Percentiles rank a stretch among this genome's conserved stretches.
phyloP scores from a whole-genome alignment of 2,329 filamentous ascomycete genomes.

The Venturia carpophila region DNA sequence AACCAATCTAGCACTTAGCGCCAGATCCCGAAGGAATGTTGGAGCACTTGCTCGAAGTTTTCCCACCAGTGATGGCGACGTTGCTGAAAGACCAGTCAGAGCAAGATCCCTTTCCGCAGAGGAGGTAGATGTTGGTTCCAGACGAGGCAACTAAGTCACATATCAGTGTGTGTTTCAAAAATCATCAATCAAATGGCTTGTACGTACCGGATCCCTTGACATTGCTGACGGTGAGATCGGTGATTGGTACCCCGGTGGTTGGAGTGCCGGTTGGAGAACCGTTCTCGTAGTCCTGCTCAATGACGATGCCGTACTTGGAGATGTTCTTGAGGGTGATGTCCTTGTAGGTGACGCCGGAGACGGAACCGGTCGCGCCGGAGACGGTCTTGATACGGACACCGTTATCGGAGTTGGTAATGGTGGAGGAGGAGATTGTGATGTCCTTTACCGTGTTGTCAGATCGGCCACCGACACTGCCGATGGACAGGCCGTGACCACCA shows the following conservation, averaged over 20 bases:
- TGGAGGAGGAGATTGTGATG: constrained; percentile 44
- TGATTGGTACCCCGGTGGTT: constrained; percentile 42
- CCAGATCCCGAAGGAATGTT: constrained; percentile 14
- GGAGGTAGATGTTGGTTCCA: constrained; percentile 41
- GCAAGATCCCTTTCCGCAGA: constrained; percentile 47
- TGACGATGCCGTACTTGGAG: constrained; percentile 43
- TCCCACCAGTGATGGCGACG: constrained; percentile 45
- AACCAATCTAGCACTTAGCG: neutral
- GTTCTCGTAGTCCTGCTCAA: constrained; percentile 48
- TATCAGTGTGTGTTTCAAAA: constrained; percentile 11
- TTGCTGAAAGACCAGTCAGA: constrained; percentile 47
- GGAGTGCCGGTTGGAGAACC: constrained; percentile 37
- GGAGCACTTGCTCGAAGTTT: constrained; percentile 24
- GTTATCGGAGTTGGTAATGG: constrained; percentile 46
- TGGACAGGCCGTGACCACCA: constrained; percentile 51
- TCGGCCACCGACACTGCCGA: constrained; percentile 52
- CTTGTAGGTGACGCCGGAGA: constrained; percentile 41
- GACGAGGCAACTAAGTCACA: constrained; percentile 27
- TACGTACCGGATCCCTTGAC: constrained; percentile 33
- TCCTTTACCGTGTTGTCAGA: constrained; percentile 47
- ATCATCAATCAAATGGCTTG: too few relatives aligned
- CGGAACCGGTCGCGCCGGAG: constrained; percentile 43
- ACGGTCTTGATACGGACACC: constrained; percentile 54
- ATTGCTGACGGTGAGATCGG: constrained; percentile 34
- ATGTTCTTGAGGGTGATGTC: constrained; percentile 41